Conservation (phyloP, 2,329 filamentous ascomycete species). For the Gnomoniopsis sp. region DNA sequence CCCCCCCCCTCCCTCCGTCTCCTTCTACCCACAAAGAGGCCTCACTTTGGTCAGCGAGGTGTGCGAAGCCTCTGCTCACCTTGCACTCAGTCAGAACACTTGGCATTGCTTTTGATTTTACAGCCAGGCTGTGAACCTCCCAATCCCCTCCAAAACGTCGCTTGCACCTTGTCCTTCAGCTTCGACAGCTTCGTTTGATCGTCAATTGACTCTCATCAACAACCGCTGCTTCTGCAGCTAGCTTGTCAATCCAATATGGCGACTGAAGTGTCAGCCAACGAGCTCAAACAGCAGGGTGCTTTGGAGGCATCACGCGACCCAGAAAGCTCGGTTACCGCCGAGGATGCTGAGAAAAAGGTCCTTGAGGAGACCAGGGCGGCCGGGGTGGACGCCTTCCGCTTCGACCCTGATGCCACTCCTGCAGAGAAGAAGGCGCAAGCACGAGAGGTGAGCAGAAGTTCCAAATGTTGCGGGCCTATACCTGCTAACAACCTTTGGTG, state of each 20-base stretch:
- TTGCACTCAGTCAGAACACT: not conserved
- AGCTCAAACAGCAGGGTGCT: conserved; percentile 79
- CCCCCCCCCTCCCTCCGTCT: not conserved
- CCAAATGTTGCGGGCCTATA: not conserved
- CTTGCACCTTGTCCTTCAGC: not conserved
- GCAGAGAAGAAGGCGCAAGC: conserved; percentile 83
- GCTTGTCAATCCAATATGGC: conserved; percentile 26
- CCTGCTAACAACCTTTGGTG: not conserved
- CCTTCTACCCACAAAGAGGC: not conserved
- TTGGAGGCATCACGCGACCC: conserved; percentile 74
- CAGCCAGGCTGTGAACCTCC: not conserved
- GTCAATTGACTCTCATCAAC: conserved; percentile 8
- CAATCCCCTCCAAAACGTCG: not conserved
- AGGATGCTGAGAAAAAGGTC: conserved; percentile 70
- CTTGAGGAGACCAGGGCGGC: conserved; percentile 75
- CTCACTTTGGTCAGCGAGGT: too few species aligned
- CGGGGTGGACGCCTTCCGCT: conserved; percentile 77
- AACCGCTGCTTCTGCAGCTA: conserved; percentile 13
- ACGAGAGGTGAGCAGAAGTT: conserved; percentile 59
- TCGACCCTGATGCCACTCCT: conserved; percentile 78
- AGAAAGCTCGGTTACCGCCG: conserved; percentile 61
- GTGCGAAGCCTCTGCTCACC: not conserved
- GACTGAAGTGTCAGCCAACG: conserved; percentile 34
- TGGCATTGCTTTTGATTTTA: not conserved
- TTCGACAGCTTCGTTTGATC: not conserved